These are phyloP conservation scores for Micromonas commoda DNA, from an alignment of 139 green algal genomes.

Conservation along the genomic window DNA sequence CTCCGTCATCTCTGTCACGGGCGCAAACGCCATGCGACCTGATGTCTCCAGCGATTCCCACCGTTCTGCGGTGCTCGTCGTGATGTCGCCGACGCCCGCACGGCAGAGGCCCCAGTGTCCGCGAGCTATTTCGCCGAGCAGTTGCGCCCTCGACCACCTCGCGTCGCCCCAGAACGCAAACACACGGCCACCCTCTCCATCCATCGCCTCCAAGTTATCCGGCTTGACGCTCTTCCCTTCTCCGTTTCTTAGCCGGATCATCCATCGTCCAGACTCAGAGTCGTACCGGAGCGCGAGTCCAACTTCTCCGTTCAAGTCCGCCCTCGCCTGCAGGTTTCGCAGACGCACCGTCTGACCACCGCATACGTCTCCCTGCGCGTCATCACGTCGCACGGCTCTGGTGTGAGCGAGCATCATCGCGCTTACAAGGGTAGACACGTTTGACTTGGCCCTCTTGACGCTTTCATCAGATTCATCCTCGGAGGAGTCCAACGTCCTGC, in stretches of 20 bases:
- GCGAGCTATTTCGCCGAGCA: slow-evolving; percentile 34
- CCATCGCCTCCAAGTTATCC: background rate
- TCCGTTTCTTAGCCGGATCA: slow-evolving; percentile 15
- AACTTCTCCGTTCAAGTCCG: slow-evolving; percentile 21
- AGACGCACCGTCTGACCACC: slow-evolving; percentile 20
- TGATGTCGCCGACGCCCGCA: background rate
- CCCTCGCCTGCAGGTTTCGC: background rate
- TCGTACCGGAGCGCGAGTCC: slow-evolving; percentile 16
- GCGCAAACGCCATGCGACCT: slow-evolving; percentile 19
- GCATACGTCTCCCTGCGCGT: background rate
- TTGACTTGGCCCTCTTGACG: no score
- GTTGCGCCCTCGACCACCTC: slow-evolving; percentile 30
- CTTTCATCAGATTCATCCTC: no score
- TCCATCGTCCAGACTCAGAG: background rate
- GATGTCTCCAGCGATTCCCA: background rate
- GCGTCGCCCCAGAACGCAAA: slow-evolving; percentile 31
- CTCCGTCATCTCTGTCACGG: slow-evolving; percentile 33
- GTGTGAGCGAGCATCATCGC: slow-evolving; percentile 4
- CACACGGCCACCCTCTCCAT: background rate
- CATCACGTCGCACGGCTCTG: background rate
- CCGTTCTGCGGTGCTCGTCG: background rate
- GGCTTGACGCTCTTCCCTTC: slow-evolving; percentile 15
- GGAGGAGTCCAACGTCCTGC: no score
- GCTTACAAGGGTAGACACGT: no score
- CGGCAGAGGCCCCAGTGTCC: slow-evolving; percentile 29